A percentile compares a stretch with the other conserved stretches of the same genome.
Evolutionary conservation across 768 basidiomycete genomes (phyloP).

Genomic region (Amanita rubescens): DNA sequence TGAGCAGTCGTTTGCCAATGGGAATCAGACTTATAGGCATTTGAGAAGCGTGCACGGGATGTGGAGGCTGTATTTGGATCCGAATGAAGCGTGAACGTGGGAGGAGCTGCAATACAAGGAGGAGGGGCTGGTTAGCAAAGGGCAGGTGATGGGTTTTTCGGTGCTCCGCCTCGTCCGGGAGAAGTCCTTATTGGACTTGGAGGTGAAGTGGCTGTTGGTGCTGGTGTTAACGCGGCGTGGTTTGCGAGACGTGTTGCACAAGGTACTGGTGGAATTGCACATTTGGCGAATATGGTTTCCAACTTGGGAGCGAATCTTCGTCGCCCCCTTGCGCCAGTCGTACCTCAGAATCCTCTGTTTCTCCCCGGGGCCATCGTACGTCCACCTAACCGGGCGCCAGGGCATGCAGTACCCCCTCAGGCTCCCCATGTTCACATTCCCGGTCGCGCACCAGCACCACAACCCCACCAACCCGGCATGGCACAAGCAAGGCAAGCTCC

Average conservation of each 20-base stretch:
- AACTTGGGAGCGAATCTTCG: neutral
- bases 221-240: neutral
- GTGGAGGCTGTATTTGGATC: neutral
- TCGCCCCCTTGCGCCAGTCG: neutral
- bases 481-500: neutral
- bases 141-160: neutral
- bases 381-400: too few species aligned
- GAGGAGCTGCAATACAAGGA: neutral
- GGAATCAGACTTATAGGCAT: constrained; percentile 23
- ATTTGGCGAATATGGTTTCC: too few species aligned
- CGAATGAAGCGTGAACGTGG: neutral
- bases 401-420: too few species aligned
- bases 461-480: too few species aligned
- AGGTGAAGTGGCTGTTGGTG: neutral
- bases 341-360: neutral
- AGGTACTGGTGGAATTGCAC: too few species aligned
- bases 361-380: too few species aligned
- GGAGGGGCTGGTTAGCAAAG: neutral
- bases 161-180: neutral
- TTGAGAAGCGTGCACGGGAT: constrained; percentile 23
- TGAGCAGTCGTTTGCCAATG: constrained; percentile 9
- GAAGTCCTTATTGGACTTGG: neutral
- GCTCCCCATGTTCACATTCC: too few species aligned
- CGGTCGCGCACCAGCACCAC: too few species aligned
- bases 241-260: neutral